Conservation (phyloP, 306 rosid species). For the Potentilla sterilis region DNA sequence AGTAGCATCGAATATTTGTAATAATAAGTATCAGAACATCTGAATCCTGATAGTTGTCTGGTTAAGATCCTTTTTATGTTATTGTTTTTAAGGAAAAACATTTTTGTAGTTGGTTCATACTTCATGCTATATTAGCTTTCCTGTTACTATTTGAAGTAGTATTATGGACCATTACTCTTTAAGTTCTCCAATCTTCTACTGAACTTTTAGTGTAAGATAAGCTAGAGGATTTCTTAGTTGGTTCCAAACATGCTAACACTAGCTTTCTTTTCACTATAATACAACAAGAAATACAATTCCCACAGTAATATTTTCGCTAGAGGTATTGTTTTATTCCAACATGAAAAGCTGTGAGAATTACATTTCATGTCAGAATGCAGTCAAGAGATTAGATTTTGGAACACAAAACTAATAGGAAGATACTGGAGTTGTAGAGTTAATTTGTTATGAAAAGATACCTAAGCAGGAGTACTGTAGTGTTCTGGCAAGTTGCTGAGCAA, state of each 20-base stretch:
- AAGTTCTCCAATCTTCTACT: background rate
- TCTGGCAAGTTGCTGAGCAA: background rate
- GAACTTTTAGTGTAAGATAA: background rate
- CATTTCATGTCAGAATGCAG: background rate
- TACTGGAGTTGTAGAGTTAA: background rate
- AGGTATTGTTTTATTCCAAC: background rate
- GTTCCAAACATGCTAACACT: background rate
- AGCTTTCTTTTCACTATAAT: background rate
- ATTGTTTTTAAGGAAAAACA: background rate
- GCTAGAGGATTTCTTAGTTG: background rate
- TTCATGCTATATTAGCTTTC: constrained; percentile 1
- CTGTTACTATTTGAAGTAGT: background rate
- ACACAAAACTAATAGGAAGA: background rate
- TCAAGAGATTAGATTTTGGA: background rate
- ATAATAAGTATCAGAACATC: background rate
- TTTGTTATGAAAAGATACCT: too few species aligned
- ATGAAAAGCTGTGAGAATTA: background rate
- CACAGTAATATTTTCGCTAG: background rate
- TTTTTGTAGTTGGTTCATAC: background rate
- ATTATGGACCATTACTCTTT: background rate
- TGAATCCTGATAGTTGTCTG: background rate
- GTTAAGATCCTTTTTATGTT: constrained; percentile 3
- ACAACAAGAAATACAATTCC: background rate
- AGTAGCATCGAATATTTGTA: background rate
- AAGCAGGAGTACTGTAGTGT: background rate